A percentile compares a stretch with the other conserved stretches of the same genome.
Conservation (phyloP, 176 grass and related monocot genomes). For the Carex myosuroides region DNA sequence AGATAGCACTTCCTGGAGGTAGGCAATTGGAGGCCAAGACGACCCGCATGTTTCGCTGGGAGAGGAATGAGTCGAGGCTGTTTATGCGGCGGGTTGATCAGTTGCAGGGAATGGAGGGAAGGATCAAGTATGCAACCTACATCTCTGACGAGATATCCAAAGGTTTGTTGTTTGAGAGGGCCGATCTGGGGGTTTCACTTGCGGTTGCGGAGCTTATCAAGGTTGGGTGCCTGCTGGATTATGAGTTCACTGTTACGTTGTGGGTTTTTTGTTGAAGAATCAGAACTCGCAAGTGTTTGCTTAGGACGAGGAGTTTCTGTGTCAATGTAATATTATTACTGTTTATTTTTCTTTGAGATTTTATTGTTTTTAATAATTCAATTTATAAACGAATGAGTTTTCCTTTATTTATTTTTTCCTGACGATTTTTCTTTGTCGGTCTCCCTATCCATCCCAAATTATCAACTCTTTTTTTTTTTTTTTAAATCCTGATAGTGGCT, state of each 20-base stretch:
- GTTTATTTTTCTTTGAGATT: not conserved
- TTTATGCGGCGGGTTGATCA: conserved; percentile 13
- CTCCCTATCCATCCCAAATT: too few species aligned
- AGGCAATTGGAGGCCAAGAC: conserved; percentile 8
- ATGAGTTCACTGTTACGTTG: conserved; percentile 32
- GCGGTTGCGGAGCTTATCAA: too few species aligned
- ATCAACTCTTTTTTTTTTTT: too few species aligned
- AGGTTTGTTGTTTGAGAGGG: conserved; percentile 54
- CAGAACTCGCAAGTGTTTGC: conserved; percentile 58
- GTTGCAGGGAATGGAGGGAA: conserved; percentile 5
- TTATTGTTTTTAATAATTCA: not conserved
- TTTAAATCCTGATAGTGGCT: too few species aligned
- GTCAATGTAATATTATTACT: not conserved
- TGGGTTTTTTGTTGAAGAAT: conserved; percentile 47
- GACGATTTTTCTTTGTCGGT: not conserved
- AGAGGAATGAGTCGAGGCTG: conserved; percentile 32
- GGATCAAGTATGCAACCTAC: conserved; percentile 41
- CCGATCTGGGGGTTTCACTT: conserved; percentile 34
- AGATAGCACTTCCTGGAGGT: conserved; percentile 27
- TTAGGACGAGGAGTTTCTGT: conserved; percentile 36
- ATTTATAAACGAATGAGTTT: not conserved
- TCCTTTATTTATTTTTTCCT: not conserved
- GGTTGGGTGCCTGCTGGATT: conserved; percentile 43
- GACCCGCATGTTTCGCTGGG: conserved; percentile 46
- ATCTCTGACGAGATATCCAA: conserved; percentile 45